These are phyloP conservation scores for Amaranthus palmeri DNA, from an alignment of 148 eudicot genomes.

Conservation along the genomic window DNA sequence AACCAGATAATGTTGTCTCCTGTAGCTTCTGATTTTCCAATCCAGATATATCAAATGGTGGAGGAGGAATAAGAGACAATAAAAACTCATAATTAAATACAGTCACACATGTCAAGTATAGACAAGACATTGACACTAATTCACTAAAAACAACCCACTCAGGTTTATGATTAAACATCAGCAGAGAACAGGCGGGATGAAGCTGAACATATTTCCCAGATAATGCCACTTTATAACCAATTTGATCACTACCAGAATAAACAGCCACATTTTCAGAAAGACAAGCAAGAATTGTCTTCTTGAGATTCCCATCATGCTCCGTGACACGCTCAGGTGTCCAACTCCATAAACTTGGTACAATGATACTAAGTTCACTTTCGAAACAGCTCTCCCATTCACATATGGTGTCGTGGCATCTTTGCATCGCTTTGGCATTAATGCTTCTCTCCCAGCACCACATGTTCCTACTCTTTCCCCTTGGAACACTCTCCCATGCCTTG, in stretches of 20 bases:
- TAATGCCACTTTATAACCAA: slow-evolving; percentile 83
- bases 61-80: slow-evolving; percentile 52
- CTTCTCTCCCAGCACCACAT: slow-evolving; percentile 92
- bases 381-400: slow-evolving; percentile 67
- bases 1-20: slow-evolving; percentile 41
- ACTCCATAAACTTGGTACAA: slow-evolving; percentile 70
- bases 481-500: slow-evolving; percentile 69
- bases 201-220: slow-evolving; percentile 65
- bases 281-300: slow-evolving; percentile 59
- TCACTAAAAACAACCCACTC: slow-evolving; percentile 92
- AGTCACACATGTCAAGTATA: slow-evolving; percentile 77
- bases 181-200: slow-evolving; percentile 86
- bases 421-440: slow-evolving; percentile 87
- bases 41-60: slow-evolving; percentile 50
- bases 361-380: slow-evolving; percentile 53
- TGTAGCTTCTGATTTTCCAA: slow-evolving; percentile 57
- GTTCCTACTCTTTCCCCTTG: slow-evolving; percentile 40
- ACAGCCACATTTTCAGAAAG: slow-evolving; percentile 78
- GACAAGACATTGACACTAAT: slow-evolving; percentile 48
- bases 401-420: slow-evolving; percentile 72
- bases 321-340: slow-evolving; percentile 55
- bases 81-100: slow-evolving; percentile 52
- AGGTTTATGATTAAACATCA: slow-evolving; percentile 64
- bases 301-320: slow-evolving; percentile 48
- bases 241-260: slow-evolving; percentile 79